Conservation (phyloP, 1,139 yeast genomes). For the Saccharomyces hybrid region DNA sequence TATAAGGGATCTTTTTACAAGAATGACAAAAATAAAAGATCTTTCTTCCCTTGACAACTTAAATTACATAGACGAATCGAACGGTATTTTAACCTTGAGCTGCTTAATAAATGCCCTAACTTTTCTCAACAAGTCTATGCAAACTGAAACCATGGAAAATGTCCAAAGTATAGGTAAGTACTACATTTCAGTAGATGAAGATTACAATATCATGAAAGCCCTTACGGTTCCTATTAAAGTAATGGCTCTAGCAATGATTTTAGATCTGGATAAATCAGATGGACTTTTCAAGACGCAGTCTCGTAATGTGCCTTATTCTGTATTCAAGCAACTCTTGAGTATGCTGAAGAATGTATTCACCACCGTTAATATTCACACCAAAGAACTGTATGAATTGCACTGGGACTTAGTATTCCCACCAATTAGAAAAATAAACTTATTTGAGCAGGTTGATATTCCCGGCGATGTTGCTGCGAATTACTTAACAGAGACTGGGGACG, state of each 20-base stretch:
- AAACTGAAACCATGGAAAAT: conserved; percentile 25
- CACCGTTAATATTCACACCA: conserved; percentile 26
- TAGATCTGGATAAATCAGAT: conserved; percentile 13
- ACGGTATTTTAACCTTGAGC: conserved; percentile 37
- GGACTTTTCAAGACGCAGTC: conserved; percentile 16
- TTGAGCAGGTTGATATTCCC: conserved; percentile 19
- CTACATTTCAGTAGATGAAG: conserved; percentile 20
- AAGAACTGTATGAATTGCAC: conserved; percentile 39
- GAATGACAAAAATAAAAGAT: conserved; percentile 23
- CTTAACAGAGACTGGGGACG: conserved; percentile 18
- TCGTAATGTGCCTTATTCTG: conserved; percentile 28
- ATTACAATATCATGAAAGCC: conserved; percentile 22
- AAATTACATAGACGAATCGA: conserved; percentile 34
- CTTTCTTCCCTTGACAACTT: conserved; percentile 33
- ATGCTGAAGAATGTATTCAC: conserved; percentile 24
- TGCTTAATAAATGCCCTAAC: conserved; percentile 38
- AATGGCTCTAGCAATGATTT: conserved; percentile 18
- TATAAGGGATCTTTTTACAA: conserved; percentile 14
- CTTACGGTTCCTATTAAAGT: conserved; percentile 21
- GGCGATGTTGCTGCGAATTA: conserved; percentile 21
- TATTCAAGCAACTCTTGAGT: conserved; percentile 27
- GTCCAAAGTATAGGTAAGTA: conserved; percentile 19
- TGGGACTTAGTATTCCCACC: conserved; percentile 32
- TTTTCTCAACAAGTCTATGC: conserved; percentile 37
- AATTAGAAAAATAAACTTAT: conserved; percentile 16